Evolutionary conservation across 2,329 filamentous ascomycete genomes (phyloP).

Genomic region (Aspergillus sp.): DNA sequence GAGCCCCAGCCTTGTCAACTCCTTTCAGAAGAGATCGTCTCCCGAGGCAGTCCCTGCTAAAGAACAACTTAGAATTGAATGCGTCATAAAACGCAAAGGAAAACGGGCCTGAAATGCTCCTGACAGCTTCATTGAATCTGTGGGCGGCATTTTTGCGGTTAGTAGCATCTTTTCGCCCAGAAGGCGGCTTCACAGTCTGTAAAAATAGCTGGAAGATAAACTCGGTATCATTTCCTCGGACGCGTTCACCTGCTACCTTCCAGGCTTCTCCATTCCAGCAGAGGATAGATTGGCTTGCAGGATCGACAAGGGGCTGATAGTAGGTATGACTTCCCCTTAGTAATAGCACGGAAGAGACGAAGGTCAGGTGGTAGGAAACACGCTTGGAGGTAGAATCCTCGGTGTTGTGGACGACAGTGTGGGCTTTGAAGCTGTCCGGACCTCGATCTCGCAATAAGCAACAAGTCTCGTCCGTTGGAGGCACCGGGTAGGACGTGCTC

Average conservation of each 20-base stretch:
- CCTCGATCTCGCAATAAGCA: conserved; percentile 32
- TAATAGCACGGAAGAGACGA: conserved; percentile 80
- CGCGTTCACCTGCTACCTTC: conserved; percentile 51
- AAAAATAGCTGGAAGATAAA: conserved; percentile 55
- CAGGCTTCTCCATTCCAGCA: conserved; percentile 99
- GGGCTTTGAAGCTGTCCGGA: conserved; percentile 34
- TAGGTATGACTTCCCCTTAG: conserved; percentile 67
- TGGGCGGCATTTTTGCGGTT: conserved; percentile 13
- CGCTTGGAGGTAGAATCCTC: conserved; percentile 5
- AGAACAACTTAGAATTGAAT: conserved; percentile 55
- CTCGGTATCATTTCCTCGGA: conserved; percentile 70
- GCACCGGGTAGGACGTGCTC: conserved; percentile 20
- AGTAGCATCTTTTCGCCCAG: conserved; percentile 1
- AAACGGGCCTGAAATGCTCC: conserved; percentile 68
- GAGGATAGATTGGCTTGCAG: conserved; percentile 52
- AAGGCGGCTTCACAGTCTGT: conserved; percentile 23
- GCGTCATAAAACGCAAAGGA: conserved; percentile 78
- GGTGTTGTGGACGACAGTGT: conserved; percentile 18
- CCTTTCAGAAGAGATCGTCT: conserved; percentile 65
- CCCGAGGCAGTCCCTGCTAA: conserved; percentile 78
- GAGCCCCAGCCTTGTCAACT: conserved; percentile 37
- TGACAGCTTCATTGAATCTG: conserved; percentile 40
- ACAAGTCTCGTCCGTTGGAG: conserved; percentile 24
- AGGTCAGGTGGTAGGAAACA: conserved; percentile 44
- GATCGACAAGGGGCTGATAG: conserved; percentile 61